Evolutionary conservation across 1,284 basidiomycete species (phyloP).

Genomic region (Heimioporus punctisporus): DNA sequence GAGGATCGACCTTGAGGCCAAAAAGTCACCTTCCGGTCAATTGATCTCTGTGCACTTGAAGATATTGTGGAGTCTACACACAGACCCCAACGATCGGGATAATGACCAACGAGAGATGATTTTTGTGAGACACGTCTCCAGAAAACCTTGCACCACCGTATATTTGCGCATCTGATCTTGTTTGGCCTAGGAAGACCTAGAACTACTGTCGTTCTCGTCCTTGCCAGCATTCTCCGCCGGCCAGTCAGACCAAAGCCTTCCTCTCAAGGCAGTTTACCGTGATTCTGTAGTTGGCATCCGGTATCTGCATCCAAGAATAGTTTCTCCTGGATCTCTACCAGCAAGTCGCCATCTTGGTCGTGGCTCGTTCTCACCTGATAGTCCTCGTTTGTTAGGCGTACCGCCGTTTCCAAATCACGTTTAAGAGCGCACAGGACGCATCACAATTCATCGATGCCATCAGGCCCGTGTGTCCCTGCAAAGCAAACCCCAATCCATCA

Average conservation of each 20-base stretch:
- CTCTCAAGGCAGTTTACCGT: constrained; percentile 76
- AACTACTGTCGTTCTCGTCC: constrained; percentile 65
- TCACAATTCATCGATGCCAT: constrained; percentile 62
- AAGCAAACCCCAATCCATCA: constrained; percentile 41
- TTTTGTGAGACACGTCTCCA: constrained; percentile 51
- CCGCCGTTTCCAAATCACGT: constrained; percentile 76
- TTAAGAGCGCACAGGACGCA: constrained; percentile 48
- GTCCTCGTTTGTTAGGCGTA: constrained; percentile 45
- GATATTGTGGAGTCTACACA: constrained; percentile 62
- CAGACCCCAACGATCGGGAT: constrained; percentile 36
- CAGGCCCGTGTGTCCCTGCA: constrained; percentile 72
- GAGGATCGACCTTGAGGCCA: constrained; percentile 61
- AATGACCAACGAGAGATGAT: constrained; percentile 53
- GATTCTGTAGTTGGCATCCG: constrained; percentile 72
- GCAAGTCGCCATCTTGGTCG: constrained; percentile 33
- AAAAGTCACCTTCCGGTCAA: constrained; percentile 46
- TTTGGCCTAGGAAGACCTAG: constrained; percentile 65
- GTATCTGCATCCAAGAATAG: constrained; percentile 55
- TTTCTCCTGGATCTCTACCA: constrained; percentile 38
- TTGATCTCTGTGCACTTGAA: constrained; percentile 64
- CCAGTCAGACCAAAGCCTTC: constrained; percentile 49
- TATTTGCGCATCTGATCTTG: constrained; percentile 1
- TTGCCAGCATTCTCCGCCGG: constrained; percentile 32
- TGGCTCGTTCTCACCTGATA: not conserved
- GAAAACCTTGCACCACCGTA: no score